Percentiles rank a stretch among this genome's conserved stretches.
These are phyloP conservation scores for Elsinoe fawcettii DNA, from an alignment of 2,329 filamentous ascomycete species.

Conservation along the genomic window DNA sequence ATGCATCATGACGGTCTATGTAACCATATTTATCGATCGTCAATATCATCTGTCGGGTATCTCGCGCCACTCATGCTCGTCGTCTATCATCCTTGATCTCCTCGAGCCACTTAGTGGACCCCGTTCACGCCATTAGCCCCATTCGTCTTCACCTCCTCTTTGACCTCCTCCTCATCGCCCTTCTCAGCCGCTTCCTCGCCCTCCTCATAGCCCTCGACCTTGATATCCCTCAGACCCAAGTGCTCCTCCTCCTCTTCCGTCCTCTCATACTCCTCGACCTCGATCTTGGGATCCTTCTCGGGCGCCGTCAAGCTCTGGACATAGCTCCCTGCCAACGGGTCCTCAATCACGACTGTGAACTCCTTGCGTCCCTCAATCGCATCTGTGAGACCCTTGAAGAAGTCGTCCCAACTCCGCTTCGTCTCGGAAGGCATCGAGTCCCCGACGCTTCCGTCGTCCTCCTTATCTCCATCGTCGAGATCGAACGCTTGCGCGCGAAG, in stretches of 20 bases:
- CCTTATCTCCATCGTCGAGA: slow-evolving; percentile 47
- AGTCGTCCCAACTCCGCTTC: slow-evolving; percentile 66
- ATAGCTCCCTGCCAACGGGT: slow-evolving; percentile 87
- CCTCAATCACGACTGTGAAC: slow-evolving; percentile 76
- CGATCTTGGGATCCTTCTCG: slow-evolving; percentile 77
- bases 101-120: background rate
- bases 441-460: slow-evolving; percentile 46
- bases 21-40: background rate
- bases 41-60: slow-evolving; percentile 12
- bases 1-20: background rate
- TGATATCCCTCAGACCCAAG: slow-evolving; percentile 84
- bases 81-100: background rate
- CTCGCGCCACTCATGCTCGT: slow-evolving; percentile 10
- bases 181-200: slow-evolving; percentile 17
- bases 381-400: slow-evolving; percentile 67
- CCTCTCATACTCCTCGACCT: slow-evolving; percentile 71
- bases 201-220: slow-evolving; percentile 72
- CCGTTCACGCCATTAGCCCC: slow-evolving; percentile 1
- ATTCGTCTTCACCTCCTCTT: background rate
- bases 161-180: too few relatives aligned
- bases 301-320: slow-evolving; percentile 78
- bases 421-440: slow-evolving; percentile 66
- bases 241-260: slow-evolving; percentile 93
- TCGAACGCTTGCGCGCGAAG: slow-evolving; percentile 83
- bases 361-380: slow-evolving; percentile 73